phyloP scores from a whole-genome alignment of 805 yeast species.

The Saccharomyces kudriavzevii region DNA sequence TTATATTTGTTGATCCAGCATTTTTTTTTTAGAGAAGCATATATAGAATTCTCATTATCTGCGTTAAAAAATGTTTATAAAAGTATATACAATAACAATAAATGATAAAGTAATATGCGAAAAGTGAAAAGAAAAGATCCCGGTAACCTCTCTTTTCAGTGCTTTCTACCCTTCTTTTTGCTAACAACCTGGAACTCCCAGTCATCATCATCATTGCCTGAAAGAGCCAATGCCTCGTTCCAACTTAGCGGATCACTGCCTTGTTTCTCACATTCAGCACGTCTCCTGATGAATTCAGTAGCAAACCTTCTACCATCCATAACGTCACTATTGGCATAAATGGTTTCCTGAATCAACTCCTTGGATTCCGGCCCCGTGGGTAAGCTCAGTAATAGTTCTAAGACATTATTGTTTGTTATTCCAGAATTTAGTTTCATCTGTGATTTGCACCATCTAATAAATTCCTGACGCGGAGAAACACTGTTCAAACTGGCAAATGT shows the following conservation, averaged over 20 bases:
- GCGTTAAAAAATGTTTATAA: background rate
- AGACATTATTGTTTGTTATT: constrained; percentile 68
- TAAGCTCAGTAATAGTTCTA: constrained; percentile 70
- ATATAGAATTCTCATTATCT: background rate
- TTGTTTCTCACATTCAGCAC: constrained; percentile 58
- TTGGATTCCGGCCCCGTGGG: constrained; percentile 69
- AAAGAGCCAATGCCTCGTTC: constrained; percentile 57
- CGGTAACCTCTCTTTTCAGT: constrained; percentile 8
- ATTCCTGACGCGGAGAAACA: constrained; percentile 47
- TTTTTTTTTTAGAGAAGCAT: background rate
- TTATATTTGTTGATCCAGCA: background rate
- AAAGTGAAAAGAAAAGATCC: background rate
- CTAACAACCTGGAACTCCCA: constrained; percentile 62
- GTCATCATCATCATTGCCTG: constrained; percentile 39
- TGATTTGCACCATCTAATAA: constrained; percentile 63
- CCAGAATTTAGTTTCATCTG: constrained; percentile 63
- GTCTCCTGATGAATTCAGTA: constrained; percentile 73
- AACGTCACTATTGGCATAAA: constrained; percentile 77
- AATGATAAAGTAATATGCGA: background rate
- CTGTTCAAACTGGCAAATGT: constrained; percentile 27
- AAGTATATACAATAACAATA: background rate
- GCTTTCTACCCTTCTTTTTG: constrained; percentile 48
- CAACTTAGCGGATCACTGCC: constrained; percentile 50
- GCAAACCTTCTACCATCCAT: constrained; percentile 96
- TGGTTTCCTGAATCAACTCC: constrained; percentile 86